A percentile compares a stretch with the other conserved stretches of the same genome.
phyloP scores from a whole-genome alignment of 345 rosid species.

The Excoecaria cochinchinensis region DNA sequence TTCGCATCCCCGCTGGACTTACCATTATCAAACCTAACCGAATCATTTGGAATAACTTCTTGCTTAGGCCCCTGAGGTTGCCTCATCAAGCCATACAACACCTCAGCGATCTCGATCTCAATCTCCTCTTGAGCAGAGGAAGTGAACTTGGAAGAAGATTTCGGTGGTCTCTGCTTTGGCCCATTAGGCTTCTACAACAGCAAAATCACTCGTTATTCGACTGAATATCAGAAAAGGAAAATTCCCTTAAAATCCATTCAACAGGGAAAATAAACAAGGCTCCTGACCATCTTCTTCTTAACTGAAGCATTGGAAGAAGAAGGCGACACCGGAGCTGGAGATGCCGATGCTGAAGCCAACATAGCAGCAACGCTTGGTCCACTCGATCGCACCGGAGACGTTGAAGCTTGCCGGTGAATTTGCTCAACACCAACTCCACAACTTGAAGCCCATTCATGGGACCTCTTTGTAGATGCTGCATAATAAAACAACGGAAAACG shows the following conservation, averaged over 20 bases:
- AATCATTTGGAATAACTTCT: constrained; percentile 48
- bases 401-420: constrained; percentile 67
- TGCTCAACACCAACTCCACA: constrained; percentile 56
- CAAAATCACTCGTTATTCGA: constrained; percentile 17
- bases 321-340: constrained; percentile 77
- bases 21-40: constrained; percentile 35
- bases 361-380: constrained; percentile 41
- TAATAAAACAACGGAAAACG: background rate
- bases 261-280: background rate
- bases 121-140: constrained; percentile 89
- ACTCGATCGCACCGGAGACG: constrained; percentile 72
- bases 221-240: background rate
- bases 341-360: constrained; percentile 41
- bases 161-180: constrained; percentile 76
- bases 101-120: constrained; percentile 99
- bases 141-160: constrained; percentile 57
- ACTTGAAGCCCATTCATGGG: constrained; percentile 81
- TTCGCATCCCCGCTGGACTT: constrained; percentile 54
- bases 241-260: background rate
- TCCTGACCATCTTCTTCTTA: constrained; percentile 76
- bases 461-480: constrained; percentile 86
- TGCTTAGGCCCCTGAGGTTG: constrained; percentile 76
- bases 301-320: constrained; percentile 81
- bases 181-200: constrained; percentile 65
- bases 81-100: constrained; percentile 84